Percentiles rank a stretch among this genome's conserved stretches.
These are phyloP conservation scores for Naganishia randhawae DNA, from an alignment of 768 basidiomycete species.

Conservation along the genomic window DNA sequence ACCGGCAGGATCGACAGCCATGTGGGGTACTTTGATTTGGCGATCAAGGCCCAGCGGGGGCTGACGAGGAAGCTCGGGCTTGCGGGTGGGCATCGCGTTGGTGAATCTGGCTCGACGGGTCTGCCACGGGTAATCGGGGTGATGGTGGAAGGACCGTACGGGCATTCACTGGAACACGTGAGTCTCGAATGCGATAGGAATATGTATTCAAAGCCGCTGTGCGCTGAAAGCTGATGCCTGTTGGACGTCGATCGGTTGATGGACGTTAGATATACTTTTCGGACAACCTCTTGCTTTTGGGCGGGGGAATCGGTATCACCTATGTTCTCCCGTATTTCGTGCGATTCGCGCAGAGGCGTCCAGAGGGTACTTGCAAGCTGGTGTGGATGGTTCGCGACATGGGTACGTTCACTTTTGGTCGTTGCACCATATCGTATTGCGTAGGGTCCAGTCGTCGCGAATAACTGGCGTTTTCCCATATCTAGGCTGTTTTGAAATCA, in stretches of 20 bases:
- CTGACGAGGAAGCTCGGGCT: background rate
- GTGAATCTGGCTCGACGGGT: background rate
- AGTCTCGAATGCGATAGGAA: background rate
- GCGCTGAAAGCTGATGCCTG: background rate
- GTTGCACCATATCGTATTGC: background rate
- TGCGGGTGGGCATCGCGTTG: background rate
- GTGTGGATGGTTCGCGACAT: constrained; percentile 19
- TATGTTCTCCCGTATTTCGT: constrained; percentile 3
- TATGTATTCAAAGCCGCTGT: background rate
- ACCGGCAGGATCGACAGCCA: constrained; percentile 1
- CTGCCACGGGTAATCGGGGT: background rate
- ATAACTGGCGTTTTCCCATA: background rate
- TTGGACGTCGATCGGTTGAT: background rate
- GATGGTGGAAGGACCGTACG: constrained; percentile 9
- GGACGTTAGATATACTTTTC: constrained; percentile 6
- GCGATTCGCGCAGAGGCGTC: background rate
- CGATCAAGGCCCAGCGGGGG: constrained; percentile 16
- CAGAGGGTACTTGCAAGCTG: constrained; percentile 4
- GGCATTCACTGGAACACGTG: background rate
- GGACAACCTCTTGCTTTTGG: constrained; percentile 1
- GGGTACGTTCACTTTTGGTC: background rate
- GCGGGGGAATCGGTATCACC: constrained; percentile 4
- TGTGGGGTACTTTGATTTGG: constrained; percentile 1
- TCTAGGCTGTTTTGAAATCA: constrained; percentile 4
- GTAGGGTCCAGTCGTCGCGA: background rate